These are phyloP conservation scores for Laguncularia racemosa DNA, from an alignment of 345 rosid species.

Conservation along the genomic window DNA sequence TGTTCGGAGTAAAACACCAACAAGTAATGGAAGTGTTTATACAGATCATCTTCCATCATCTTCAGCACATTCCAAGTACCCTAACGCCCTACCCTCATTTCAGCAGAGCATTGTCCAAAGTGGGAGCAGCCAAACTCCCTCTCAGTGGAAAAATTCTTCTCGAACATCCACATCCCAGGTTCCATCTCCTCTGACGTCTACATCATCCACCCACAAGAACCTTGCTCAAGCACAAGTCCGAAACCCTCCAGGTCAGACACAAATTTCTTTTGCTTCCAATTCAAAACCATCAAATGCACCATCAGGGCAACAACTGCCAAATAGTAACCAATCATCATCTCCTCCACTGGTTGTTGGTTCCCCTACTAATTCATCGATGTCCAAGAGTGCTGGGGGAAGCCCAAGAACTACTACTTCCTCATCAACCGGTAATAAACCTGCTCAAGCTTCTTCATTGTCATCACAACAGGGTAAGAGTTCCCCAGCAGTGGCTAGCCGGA, in stretches of 20 bases:
- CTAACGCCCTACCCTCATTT: constrained; percentile 47
- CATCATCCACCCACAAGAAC: constrained; percentile 42
- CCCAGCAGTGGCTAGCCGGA: constrained; percentile 38
- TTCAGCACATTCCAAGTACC: constrained; percentile 50
- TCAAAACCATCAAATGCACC: constrained; percentile 35
- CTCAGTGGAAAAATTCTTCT: constrained; percentile 81
- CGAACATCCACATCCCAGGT: constrained; percentile 48
- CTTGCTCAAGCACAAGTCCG: constrained; percentile 67
- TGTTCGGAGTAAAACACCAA: constrained; percentile 45
- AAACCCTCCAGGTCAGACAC: constrained; percentile 51
- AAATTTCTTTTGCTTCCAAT: constrained; percentile 75
- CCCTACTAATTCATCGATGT: constrained; percentile 73
- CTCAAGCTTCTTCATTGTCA: constrained; percentile 54
- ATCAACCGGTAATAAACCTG: constrained; percentile 46
- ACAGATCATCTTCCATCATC: constrained; percentile 53
- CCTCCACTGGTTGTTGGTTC: constrained; percentile 66
- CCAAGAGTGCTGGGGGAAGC: constrained; percentile 86
- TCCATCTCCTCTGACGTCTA: constrained; percentile 41
- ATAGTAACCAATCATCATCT: constrained; percentile 49
- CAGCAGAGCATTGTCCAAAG: constrained; percentile 74
- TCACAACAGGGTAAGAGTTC: constrained; percentile 68
- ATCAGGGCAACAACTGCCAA: constrained; percentile 51
- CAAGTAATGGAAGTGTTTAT: constrained; percentile 57
- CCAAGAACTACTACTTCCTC: constrained; percentile 69
- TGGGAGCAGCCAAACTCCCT: constrained; percentile 46